Evolutionary conservation across 1,284 basidiomycete genomes (phyloP).

Genomic region (Cryptococcus neoformans): DNA sequence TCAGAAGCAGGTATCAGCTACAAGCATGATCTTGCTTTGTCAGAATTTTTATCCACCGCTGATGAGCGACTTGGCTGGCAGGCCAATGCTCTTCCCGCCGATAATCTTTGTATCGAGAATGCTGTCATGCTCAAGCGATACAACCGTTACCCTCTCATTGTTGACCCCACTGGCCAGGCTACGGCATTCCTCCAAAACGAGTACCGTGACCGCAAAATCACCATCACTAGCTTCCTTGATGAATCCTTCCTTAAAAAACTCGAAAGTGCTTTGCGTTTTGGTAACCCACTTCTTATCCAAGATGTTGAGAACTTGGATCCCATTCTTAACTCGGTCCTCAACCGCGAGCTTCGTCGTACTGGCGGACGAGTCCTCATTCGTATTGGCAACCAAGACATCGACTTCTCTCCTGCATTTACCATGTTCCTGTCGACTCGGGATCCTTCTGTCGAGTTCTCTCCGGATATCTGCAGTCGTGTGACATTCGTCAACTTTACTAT

Average conservation of each 20-base stretch:
- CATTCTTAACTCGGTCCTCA: constrained; percentile 95
- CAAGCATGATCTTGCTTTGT: constrained; percentile 87
- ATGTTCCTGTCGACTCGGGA: constrained; percentile 99
- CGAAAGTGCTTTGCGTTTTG: constrained; percentile 98
- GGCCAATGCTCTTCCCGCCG: constrained; percentile 87
- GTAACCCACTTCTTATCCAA: constrained; percentile 94
- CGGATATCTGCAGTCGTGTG: constrained; percentile 97
- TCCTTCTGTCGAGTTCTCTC: constrained; percentile 95
- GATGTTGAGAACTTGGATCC: constrained; percentile 98
- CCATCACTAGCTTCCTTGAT: constrained; percentile 97
- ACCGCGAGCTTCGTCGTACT: constrained; percentile 91
- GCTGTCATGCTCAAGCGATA: constrained; percentile 99
- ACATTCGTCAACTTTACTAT: constrained; percentile 99
- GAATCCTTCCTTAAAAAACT: constrained; percentile 98
- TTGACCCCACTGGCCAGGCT: constrained; percentile 99
- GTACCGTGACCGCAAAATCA: constrained; percentile 94
- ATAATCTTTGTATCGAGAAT: constrained; percentile 95
- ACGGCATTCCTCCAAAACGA: constrained; percentile 91
- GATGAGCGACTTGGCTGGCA: constrained; percentile 97
- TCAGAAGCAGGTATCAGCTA: constrained; percentile 86
- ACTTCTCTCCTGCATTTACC: constrained; percentile 98
- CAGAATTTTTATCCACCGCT: constrained; percentile 95
- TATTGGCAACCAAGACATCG: constrained; percentile 97
- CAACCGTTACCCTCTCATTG: constrained; percentile 96
- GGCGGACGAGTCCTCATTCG: constrained; percentile 98